A percentile compares a stretch with the other conserved stretches of the same genome.
Conservation (phyloP, 2,329 filamentous ascomycete genomes). For the Verruconis gallopava region DNA sequence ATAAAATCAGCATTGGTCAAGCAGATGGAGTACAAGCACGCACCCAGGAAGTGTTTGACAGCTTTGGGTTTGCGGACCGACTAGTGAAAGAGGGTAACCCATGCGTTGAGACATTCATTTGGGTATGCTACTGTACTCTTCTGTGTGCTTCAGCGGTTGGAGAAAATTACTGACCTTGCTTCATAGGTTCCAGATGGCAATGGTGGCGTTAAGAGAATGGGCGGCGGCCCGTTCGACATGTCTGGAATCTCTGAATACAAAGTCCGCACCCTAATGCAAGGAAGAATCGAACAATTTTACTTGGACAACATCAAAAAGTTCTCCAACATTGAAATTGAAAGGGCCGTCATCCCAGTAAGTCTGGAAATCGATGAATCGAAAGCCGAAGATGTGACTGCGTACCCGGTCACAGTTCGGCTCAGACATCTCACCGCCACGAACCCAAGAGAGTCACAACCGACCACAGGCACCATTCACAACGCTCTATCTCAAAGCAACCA, state of each 20-base stretch:
- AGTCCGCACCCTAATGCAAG: constrained; percentile 57
- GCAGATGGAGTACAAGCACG: constrained; percentile 30
- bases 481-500: constrained; percentile 50
- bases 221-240: constrained; percentile 50
- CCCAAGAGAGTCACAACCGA: constrained; percentile 35
- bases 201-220: constrained; percentile 44
- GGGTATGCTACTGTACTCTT: constrained; percentile 16
- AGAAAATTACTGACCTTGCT: constrained; percentile 13
- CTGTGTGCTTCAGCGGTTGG: no score
- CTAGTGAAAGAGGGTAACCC: constrained; percentile 55
- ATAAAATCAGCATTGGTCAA: constrained; percentile 28
- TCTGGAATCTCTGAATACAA: constrained; percentile 49
- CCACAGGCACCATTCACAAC: constrained; percentile 27
- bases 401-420: constrained; percentile 49
- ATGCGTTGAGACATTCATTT: constrained; percentile 46
- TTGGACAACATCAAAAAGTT: constrained; percentile 46
- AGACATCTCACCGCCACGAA: constrained; percentile 46
- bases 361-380: constrained; percentile 41
- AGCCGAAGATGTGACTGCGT: constrained; percentile 37
- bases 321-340: constrained; percentile 44
- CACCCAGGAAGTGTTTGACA: constrained; percentile 38
- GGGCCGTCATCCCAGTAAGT: constrained; percentile 44
- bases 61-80: constrained; percentile 52
- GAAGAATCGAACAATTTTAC: constrained; percentile 55
- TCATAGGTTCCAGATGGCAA: constrained; percentile 45